Evolutionary conservation across 75 land plant species (phyloP), one percentile per base, ranked within the genome.

Genomic region (Pinus albicaulis): DNA sequence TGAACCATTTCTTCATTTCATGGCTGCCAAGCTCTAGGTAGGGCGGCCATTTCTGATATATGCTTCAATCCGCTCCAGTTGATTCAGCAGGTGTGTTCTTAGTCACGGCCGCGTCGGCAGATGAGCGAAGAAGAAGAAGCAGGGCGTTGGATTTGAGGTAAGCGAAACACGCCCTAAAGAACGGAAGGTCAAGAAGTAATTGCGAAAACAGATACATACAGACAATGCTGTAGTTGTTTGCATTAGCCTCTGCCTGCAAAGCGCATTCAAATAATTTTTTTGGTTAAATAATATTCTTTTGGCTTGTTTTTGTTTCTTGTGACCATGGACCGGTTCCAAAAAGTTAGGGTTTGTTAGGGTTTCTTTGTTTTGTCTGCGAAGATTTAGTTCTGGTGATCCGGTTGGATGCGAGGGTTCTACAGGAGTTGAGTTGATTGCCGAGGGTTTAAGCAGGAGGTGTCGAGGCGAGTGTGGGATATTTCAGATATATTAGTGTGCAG

Each of bases 1-100:
- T 68, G 11, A 23, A 41, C 3, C n/a, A n/a, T 68, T 68, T 68
- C 71, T 41, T 41, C 71, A 38, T 68, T 68, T 48, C 71, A 68
- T 68, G 71, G 71, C 71, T 68, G 71, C 71, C 71, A n/a, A 68
- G 71, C 71, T 41, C 14, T 68, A 68, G 53, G 11, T 8, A 68
- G 71, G 71, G 71, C 71, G 71, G 71, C 71, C 71, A 68, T 68
- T 68, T 68, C 71, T 12, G 23, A 44, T 20, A 68, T 19, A 41
- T 4, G 6, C 4, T n/a, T 15, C 14, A 34, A 5, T 14, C 22
- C 59, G 22, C 20, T 57, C 7, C n/a, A n/a, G 4, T 57, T 19
- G 1, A 57, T 17, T 57, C n/a, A 6, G 59, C 59, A 17, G 7
- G 19, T n/a, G 22, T 5, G 22, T 57, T 57, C 59, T 57, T n/a